Conservation (phyloP, 2,329 filamentous ascomycete species). For the Penicillium polonicum region DNA sequence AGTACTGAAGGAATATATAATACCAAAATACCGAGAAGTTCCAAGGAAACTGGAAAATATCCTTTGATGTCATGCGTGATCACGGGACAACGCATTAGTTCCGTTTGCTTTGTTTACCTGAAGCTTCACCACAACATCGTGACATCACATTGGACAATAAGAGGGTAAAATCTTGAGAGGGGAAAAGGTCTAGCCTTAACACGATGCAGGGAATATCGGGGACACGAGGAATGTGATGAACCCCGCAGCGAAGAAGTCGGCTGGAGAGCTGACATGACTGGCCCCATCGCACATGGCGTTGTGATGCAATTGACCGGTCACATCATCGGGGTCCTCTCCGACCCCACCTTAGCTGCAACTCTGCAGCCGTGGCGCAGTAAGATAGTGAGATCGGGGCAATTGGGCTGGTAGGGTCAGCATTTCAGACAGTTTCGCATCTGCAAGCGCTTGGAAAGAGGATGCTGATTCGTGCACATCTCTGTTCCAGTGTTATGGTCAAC, state of each 20-base stretch:
- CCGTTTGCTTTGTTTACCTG: slow-evolving; percentile 28
- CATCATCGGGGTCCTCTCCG: slow-evolving; percentile 16
- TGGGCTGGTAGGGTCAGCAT: slow-evolving; percentile 6
- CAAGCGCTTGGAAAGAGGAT: slow-evolving; percentile 5
- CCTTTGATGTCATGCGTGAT: slow-evolving; percentile 22
- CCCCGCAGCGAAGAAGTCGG: slow-evolving; percentile 25
- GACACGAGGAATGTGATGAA: slow-evolving; percentile 22
- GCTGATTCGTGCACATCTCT: neutral
- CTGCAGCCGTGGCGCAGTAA: slow-evolving; percentile 13
- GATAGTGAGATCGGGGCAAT: slow-evolving; percentile 13
- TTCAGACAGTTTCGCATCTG: slow-evolving; percentile 3
- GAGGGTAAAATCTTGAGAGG: neutral
- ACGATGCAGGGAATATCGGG: slow-evolving; percentile 1
- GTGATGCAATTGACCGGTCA: slow-evolving; percentile 26
- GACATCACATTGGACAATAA: slow-evolving; percentile 19
- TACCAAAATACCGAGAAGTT: neutral
- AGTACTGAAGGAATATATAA: slow-evolving; percentile 10
- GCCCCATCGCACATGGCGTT: slow-evolving; percentile 23
- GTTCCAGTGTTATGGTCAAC: neutral
- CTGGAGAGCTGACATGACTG: slow-evolving; percentile 19
- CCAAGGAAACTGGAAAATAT: neutral
- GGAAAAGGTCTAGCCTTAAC: slow-evolving; percentile 9
- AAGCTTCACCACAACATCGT: slow-evolving; percentile 5
- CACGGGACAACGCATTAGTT: slow-evolving; percentile 28
- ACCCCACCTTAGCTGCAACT: slow-evolving; percentile 20